phyloP scores from a whole-genome alignment of 192 early-diverging fungal genomes.

The Backusella morwellensis region DNA sequence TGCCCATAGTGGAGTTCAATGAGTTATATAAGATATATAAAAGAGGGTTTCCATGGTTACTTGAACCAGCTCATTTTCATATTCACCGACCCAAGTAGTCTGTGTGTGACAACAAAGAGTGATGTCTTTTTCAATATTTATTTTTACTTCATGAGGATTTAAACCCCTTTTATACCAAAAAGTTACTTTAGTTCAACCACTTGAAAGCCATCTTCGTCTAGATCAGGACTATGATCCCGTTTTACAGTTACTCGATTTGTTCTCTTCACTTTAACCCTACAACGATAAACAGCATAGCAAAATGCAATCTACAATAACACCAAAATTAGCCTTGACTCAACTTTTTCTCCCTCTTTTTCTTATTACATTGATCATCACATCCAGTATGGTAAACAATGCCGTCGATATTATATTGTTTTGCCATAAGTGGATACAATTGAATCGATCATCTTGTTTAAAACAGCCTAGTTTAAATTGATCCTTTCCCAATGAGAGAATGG shows the following conservation, averaged over 20 bases:
- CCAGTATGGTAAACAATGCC: not conserved
- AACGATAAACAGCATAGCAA: not conserved
- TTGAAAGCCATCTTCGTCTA: not conserved
- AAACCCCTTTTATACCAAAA: not conserved
- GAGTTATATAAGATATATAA: too few species aligned
- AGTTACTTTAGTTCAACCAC: conserved; percentile 6
- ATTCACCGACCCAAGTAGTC: not conserved
- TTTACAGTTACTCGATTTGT: conserved; percentile 1
- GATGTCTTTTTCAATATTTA: not conserved
- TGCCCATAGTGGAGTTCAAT: too few species aligned
- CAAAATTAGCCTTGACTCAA: not conserved
- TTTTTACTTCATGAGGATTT: not conserved
- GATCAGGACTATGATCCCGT: not conserved
- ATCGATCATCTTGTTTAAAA: not conserved
- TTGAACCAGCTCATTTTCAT: not conserved
- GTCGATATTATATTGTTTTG: not conserved
- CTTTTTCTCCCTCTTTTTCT: not conserved
- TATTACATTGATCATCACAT: not conserved
- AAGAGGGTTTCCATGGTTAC: not conserved
- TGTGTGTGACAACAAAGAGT: not conserved
- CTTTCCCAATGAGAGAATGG: not conserved
- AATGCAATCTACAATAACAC: not conserved
- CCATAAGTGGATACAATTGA: not conserved
- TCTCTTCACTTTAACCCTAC: not conserved
- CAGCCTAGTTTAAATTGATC: conserved; percentile 7